Base-by-base conservation (phyloP, 805 yeast species). In the Zygotorulaspora danielsina region DNA sequence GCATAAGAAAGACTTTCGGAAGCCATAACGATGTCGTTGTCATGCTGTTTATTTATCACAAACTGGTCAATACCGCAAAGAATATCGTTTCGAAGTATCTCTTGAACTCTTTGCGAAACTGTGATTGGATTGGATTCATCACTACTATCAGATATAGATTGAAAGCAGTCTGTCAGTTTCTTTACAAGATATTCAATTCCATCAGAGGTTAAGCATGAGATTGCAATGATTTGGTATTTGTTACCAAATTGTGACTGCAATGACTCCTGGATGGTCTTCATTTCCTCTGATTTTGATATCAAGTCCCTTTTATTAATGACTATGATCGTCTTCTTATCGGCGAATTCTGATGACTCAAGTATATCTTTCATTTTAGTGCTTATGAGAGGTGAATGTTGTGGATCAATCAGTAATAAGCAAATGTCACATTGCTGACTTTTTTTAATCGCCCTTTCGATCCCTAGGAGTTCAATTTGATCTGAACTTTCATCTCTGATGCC, bases 21-120 rank as follows among this genome's bases (percentile, higher is more conserved):
- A 0, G 95, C 95, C 26, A 87, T 59, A 0, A 86, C 90, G 1
- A 87, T 77, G 49, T 89, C 97, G 29, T 76, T 76, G 12, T 67
- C 61, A 4, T 47, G 16, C 3, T 70, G 64, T 37, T 69, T 72
- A 55, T 72, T 72, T 1, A 55, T 40, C 12, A 72, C 54, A 54
- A 84, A 87, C 42, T 78, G 79, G n/a, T 75, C 70, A 32, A 90
- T 72, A 0, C 95, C 93, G 36, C 71, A 75, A 1, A 89, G 52
- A 0, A 90, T 89, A 49, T 89, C 96, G 36, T 82, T 71, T n/a
- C 57, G 60, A 10, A 93, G 61, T 2, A 89, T 73, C 42, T 87
- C 95, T 44, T 75, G 79, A 0, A 84, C 83, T 54, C 98, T 71
- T 28, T 75, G 71, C 0, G 96, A 85, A 0, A 89, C 75, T 2